Evolutionary conservation across 176 grass and related monocot genomes (phyloP), one percentile per base, ranked within the genome.

Genomic region (Poa pratensis): DNA sequence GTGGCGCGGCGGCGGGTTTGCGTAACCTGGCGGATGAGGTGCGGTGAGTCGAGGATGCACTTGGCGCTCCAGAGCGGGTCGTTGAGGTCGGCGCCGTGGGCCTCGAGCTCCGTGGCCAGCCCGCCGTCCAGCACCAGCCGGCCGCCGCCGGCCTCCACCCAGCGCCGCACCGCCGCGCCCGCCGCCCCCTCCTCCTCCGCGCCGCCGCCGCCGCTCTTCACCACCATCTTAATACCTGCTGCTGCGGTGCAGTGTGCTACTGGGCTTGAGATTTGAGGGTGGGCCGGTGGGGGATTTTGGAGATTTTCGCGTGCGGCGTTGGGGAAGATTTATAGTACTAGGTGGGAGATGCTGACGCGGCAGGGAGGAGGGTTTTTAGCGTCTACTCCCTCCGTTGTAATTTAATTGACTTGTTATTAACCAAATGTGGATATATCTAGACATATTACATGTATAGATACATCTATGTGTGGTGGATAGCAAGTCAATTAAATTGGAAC

Each of bases 51-150:
- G 76, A 96, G 89, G 80, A 99, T 86, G 82, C 96, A 99, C 84
- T 89, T 99, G 78, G 93, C 96, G 84, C 96, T 99, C 96, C 96
- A 99, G 69, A 99, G 96, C 39, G 96, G 96, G 76, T 99, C 96
- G 79, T 99, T 99, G 55, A 99, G 89, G 86, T 99, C 82, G 17
- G 93, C 93, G 64, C 96, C 96, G 52, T 94, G 76, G 90, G 96
- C 88, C 77, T 99, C 96, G 19, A 99, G 96, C 88, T 99, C 96
- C 45, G 96, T 99, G 65, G 96, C 96, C 48, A 99, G 78, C 54
- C 96, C 96, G 49, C 96, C 96, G 86, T 99, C 96, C 35, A 99
- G 69, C 39, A 99, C 89, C 70, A 99, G 35, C 86, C 90, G 18
- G 69, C 96, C 60, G 30, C 83, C 69, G 82, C 78, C 76, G 51